These are phyloP conservation scores for Xylaria sp. DNA, from an alignment of 2,329 filamentous ascomycete genomes.

Conservation along the genomic window DNA sequence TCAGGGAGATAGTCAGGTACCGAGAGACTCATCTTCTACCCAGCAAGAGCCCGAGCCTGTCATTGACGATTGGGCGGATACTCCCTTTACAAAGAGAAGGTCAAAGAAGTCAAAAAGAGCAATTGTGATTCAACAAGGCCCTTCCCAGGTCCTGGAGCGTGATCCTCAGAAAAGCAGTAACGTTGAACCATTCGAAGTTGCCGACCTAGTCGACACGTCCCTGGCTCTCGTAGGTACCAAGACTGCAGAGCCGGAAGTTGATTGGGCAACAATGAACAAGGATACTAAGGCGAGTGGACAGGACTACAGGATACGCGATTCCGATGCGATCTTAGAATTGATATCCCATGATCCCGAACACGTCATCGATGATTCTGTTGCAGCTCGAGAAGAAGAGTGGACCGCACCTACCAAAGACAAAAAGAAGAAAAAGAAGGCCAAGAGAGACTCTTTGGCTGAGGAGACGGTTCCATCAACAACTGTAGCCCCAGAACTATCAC, in stretches of 20 bases:
- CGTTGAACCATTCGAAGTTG: neutral
- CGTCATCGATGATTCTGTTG: constrained; percentile 28
- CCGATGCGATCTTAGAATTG: neutral
- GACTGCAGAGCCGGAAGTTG: constrained; percentile 20
- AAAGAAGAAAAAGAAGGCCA: constrained; percentile 56
- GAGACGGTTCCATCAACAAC: constrained; percentile 26
- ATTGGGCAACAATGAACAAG: constrained; percentile 29
- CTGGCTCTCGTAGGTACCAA: constrained; percentile 30
- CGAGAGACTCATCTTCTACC: constrained; percentile 35
- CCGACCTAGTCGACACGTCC: constrained; percentile 33
- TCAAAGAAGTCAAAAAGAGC: constrained; percentile 45
- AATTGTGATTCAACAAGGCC: constrained; percentile 41
- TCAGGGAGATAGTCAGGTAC: constrained; percentile 42
- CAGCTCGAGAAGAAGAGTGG: constrained; percentile 38
- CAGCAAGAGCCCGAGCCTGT: constrained; percentile 39
- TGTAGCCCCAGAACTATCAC: constrained; percentile 30
- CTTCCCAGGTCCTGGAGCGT: constrained; percentile 15
- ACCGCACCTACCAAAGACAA: constrained; percentile 55
- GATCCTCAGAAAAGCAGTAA: neutral
- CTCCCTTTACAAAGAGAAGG: constrained; percentile 41
- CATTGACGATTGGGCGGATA: constrained; percentile 43
- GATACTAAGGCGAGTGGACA: constrained; percentile 24
- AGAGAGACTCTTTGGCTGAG: constrained; percentile 41
- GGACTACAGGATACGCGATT: constrained; percentile 10
- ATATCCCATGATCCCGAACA: constrained; percentile 30